A percentile compares a stretch with the other conserved stretches of the same genome.
phyloP scores from a whole-genome alignment of 805 yeast species.

The Crinitomyces ghanaensis region DNA sequence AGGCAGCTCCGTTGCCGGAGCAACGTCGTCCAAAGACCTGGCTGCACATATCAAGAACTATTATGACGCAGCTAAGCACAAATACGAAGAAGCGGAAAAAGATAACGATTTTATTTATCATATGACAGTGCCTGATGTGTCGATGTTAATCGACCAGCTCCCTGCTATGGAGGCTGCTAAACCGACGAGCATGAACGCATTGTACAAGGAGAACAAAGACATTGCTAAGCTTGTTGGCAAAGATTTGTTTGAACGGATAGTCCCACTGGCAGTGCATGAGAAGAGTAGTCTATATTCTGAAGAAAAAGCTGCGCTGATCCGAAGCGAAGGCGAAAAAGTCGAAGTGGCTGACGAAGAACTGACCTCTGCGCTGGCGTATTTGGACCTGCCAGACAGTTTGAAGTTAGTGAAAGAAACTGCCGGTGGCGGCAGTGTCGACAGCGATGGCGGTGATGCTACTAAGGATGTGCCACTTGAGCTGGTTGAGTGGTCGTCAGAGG shows the following conservation, averaged over 20 bases:
- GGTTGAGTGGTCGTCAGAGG: conserved; percentile 29
- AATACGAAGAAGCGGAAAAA: conserved; percentile 39
- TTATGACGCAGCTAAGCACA: conserved; percentile 19
- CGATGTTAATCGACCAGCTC: no score
- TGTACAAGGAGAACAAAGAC: conserved; percentile 32
- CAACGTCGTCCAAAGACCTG: conserved; percentile 13
- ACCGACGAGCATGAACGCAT: conserved; percentile 36
- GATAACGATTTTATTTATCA: conserved; percentile 90
- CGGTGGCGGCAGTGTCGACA: no score
- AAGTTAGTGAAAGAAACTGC: conserved; percentile 32
- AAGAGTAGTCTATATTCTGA: conserved; percentile 81
- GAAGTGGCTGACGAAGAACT: conserved; percentile 74
- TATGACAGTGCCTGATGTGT: conserved; percentile 51
- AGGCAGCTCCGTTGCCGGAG: conserved; percentile 1
- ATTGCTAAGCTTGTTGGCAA: conserved; percentile 37
- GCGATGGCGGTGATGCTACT: conserved; percentile 20
- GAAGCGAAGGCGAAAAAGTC: conserved; percentile 61
- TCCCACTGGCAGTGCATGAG: conserved; percentile 82
- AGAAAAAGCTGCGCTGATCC: conserved; percentile 64
- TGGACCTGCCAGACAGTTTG: conserved; percentile 61
- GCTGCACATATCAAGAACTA: conserved; percentile 15
- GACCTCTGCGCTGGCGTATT: conserved; percentile 65
- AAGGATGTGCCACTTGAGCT: conserved; percentile 25
- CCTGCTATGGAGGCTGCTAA: conserved; percentile 54
- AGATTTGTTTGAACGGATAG: conserved; percentile 63